Conservation (phyloP, 441 rosid species). For the Monsonia emarginata region DNA sequence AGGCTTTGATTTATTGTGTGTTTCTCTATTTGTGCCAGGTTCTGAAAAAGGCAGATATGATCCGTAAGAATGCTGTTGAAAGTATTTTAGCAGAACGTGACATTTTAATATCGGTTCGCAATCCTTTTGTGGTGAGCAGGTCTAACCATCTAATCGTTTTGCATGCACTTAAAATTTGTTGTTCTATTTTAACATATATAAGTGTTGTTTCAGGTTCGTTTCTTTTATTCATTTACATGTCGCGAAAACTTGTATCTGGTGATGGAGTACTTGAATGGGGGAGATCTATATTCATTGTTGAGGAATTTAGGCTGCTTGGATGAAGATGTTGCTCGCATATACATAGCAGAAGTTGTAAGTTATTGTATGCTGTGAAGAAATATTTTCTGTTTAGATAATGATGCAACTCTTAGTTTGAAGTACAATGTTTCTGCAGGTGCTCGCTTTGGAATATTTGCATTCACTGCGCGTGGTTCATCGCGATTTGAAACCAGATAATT, state of each 20-base stretch:
- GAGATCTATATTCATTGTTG: slow-evolving; percentile 85
- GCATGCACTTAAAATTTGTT: slow-evolving; percentile 15
- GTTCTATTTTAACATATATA: slow-evolving; percentile 23
- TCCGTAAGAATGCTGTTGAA: slow-evolving; percentile 98
- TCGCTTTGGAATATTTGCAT: slow-evolving; percentile 92
- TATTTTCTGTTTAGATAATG: not conserved
- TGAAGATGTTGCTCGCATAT: slow-evolving; percentile 93
- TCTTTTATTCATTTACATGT: slow-evolving; percentile 96
- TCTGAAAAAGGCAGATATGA: slow-evolving; percentile 94
- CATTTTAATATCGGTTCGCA: slow-evolving; percentile 92
- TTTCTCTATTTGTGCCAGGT: slow-evolving; percentile 42
- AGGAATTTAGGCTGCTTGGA: slow-evolving; percentile 95
- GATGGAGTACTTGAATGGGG: slow-evolving; percentile 99
- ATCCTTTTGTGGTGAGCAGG: slow-evolving; percentile 98
- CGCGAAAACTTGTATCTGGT: slow-evolving; percentile 97
- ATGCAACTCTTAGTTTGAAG: slow-evolving; percentile 13
- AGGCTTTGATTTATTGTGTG: slow-evolving; percentile 12
- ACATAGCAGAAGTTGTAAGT: slow-evolving; percentile 97
- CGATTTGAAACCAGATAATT: slow-evolving; percentile 98
- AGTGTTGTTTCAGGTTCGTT: slow-evolving; percentile 67
- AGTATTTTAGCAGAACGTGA: slow-evolving; percentile 96
- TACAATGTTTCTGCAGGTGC: slow-evolving; percentile 43
- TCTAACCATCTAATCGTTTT: slow-evolving; percentile 30
- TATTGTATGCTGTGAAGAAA: not conserved
- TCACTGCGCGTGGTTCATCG: slow-evolving; percentile 95